phyloP scores from a whole-genome alignment of 805 yeast species.

The Starmerella vaccinii region DNA sequence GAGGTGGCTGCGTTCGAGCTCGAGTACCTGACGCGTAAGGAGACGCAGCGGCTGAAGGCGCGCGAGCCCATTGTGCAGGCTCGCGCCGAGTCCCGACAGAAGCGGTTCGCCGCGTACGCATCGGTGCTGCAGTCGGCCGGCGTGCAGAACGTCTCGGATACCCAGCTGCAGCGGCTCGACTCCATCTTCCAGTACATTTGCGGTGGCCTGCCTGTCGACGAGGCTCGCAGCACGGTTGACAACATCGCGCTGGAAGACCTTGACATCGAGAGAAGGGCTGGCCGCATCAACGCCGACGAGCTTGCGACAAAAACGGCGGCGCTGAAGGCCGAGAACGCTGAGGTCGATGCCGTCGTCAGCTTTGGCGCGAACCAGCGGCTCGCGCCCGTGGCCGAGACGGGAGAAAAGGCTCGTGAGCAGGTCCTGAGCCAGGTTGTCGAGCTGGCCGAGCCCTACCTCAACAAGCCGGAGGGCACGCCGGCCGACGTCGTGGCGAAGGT shows the following conservation, averaged over 20 bases:
- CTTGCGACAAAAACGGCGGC: conserved; percentile 30
- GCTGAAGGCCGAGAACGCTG: conserved; percentile 32
- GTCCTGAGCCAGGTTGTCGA: conserved; percentile 22
- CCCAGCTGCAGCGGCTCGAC: conserved; percentile 41
- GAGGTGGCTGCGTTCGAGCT: conserved; percentile 49
- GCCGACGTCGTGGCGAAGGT: conserved; percentile 37
- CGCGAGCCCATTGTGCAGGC: conserved; percentile 35
- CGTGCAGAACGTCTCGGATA: conserved; percentile 25
- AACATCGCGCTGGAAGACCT: conserved; percentile 36
- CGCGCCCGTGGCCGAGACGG: conserved; percentile 5
- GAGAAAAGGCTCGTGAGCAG: conserved; percentile 4
- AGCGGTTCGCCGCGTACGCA: conserved; percentile 29
- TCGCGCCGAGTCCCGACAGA: conserved; percentile 36
- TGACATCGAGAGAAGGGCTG: conserved; percentile 30
- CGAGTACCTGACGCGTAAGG: conserved; percentile 56
- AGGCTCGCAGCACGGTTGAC: conserved; percentile 52
- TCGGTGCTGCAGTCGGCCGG: conserved; percentile 29
- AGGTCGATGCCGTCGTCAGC: conserved; percentile 28
- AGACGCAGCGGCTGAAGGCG: conserved; percentile 46
- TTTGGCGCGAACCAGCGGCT: conserved; percentile 34
- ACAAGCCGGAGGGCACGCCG: conserved; percentile 27
- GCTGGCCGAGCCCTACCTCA: conserved; percentile 17
- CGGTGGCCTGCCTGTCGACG: conserved; percentile 48
- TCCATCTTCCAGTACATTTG: conserved; percentile 44
- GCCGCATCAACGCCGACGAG: conserved; percentile 31